Evolutionary conservation across 306 rosid species (phyloP).

Genomic region (Lablab purpureus): DNA sequence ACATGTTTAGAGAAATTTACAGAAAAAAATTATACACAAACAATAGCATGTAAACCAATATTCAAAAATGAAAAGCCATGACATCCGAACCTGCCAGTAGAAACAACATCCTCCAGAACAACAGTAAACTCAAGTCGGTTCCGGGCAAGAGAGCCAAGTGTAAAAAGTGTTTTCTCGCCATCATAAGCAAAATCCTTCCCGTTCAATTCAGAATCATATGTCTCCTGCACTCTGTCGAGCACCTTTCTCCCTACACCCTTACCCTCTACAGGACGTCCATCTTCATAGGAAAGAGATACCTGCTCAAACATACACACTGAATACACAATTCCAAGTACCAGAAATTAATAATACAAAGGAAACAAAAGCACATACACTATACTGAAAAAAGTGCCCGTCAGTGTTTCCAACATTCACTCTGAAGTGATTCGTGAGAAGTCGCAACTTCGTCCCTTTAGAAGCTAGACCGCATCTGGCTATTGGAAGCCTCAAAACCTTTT

Average conservation of each 20-base stretch:
- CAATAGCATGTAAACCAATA: background rate
- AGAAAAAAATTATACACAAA: background rate
- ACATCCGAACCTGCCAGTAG: slow-evolving; percentile 66
- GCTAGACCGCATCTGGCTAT: slow-evolving; percentile 75
- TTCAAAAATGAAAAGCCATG: background rate
- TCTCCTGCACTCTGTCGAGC: slow-evolving; percentile 78
- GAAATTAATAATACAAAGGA: background rate
- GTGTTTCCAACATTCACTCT: slow-evolving; percentile 65
- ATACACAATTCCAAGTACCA: background rate
- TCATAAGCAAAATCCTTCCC: slow-evolving; percentile 93
- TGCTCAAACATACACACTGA: slow-evolving; percentile 22
- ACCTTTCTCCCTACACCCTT: slow-evolving; percentile 84
- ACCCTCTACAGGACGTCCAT: slow-evolving; percentile 89
- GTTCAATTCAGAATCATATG: slow-evolving; percentile 71
- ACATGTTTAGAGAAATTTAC: background rate
- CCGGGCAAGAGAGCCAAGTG: slow-evolving; percentile 81
- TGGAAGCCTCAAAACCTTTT: slow-evolving; percentile 66
- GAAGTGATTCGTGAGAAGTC: slow-evolving; percentile 79
- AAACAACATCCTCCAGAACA: slow-evolving; percentile 73
- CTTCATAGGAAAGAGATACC: slow-evolving; percentile 85
- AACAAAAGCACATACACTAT: slow-evolving; percentile 67
- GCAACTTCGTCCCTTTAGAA: slow-evolving; percentile 64
- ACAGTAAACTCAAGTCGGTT: slow-evolving; percentile 87
- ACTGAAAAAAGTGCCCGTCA: slow-evolving; percentile 78
- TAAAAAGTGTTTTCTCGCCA: slow-evolving; percentile 89